Evolutionary conservation across 2,329 filamentous ascomycete species (phyloP).

Genomic region (Helotiales sp.): DNA sequence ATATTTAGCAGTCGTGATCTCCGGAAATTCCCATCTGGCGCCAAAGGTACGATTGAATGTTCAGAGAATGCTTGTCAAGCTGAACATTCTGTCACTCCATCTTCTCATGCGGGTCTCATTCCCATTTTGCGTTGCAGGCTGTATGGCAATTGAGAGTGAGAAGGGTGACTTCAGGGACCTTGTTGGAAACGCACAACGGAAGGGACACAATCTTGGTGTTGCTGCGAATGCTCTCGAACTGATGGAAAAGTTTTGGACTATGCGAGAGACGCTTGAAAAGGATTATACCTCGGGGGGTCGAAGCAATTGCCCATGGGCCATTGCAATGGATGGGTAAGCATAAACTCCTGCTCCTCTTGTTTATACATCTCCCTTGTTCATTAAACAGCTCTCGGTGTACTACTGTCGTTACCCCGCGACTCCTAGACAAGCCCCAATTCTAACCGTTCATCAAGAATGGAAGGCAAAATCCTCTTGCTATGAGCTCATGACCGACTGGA

Average conservation of each 20-base stretch:
- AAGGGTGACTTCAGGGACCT: slow-evolving; percentile 6
- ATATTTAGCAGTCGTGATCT: slow-evolving; percentile 8
- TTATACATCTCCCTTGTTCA: neutral
- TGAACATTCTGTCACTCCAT: slow-evolving; percentile 4
- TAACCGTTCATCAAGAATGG: neutral
- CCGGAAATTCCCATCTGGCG: neutral
- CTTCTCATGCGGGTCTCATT: slow-evolving; percentile 9
- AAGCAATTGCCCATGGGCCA: slow-evolving; percentile 5
- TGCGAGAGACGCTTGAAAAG: slow-evolving; percentile 36
- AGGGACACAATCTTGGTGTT: neutral
- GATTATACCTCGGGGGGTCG: neutral
- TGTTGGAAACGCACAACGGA: neutral
- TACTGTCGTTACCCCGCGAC: too few relatives aligned
- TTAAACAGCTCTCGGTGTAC: too few relatives aligned
- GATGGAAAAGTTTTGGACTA: slow-evolving; percentile 20
- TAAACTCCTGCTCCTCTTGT: neutral
- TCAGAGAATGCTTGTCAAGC: neutral
- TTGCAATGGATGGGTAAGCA: slow-evolving; percentile 9
- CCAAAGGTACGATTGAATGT: slow-evolving; percentile 3
- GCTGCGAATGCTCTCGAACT: slow-evolving; percentile 8
- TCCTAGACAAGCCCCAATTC: neutral
- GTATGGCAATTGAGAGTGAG: slow-evolving; percentile 8
- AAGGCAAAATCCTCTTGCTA: neutral
- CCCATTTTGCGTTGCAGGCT: slow-evolving; percentile 12
- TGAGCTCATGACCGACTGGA: too few relatives aligned